Evolutionary conservation across 192 early-diverging fungal species (phyloP), one percentile per base, ranked within the genome.

Genomic region (Coemansia sp.): DNA sequence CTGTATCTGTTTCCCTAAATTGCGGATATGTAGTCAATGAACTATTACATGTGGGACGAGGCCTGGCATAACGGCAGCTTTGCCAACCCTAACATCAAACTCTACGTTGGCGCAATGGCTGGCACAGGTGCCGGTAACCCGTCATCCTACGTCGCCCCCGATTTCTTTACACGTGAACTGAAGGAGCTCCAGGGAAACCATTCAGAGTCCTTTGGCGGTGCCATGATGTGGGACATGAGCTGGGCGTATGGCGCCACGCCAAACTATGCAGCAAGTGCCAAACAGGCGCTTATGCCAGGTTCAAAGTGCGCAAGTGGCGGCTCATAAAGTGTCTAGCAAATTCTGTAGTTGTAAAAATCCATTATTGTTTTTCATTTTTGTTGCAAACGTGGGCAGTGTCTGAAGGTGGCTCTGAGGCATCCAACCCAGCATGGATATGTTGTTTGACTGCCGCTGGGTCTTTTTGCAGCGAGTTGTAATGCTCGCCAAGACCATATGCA

Each of bases 401-500:
- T 46, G 39, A 4, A 14, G 11, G 39, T 17, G 11, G 1, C 39
- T 46, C 39, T 14, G 39, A 17, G 39, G 17, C 33, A 36, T 36
- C 39, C 39, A 46, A 46, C 3, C 11, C 22, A 56, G 11, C 11
- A 46, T 46, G 39, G 2, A 1, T 46, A 30, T 56, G 20, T 6
- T 32, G 29, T 22, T 31, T 4, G 31, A 32, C 17, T 57, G 3
- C 29, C 10, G 56, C 31, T 17, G 29, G 42, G 19, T 46, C 39
- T 66, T 85, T 82, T 32, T 68, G 67, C 54, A 95, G 70, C 19
- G 93, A 95, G 70, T 98, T 98, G 83, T 98, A 98, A 88, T 98
- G 96, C 69, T 93, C 92, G 25, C 96, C 96, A 19, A 98, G 84
- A 27, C 94, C 94, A 76, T 90, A 97, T 59, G 91, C 89, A 68